Evolutionary conservation across 2,329 filamentous ascomycete genomes (phyloP), one percentile per base, ranked within the genome.

Genomic region (Exophiala sp.): DNA sequence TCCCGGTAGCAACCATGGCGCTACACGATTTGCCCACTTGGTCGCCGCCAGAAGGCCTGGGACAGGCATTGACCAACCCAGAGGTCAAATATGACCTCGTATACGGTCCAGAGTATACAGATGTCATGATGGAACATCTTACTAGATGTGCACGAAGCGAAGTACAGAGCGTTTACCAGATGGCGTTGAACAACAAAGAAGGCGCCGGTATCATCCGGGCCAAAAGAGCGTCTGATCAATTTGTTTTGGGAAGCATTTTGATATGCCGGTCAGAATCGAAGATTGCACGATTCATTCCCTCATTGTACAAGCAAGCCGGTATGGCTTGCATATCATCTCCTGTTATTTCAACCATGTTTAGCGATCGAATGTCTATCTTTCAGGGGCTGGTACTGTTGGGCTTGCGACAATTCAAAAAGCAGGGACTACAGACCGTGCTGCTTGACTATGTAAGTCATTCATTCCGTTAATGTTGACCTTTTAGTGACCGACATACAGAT

Each of bases 21-120:
- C 83, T 93, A 42, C 77, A 79, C 29, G 84, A 88, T 58, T 70
- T 94, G n/a, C 67, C 74, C 19, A 77, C 75, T 10, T 95, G 88
- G 88, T 70, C 74, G 4, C 81, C 86, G 5, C 88, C 88, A 0
- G 83, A 90, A 32, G 86, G 86, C 0, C 78, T 95, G 59, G 76
- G 85, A 1, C 82, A 84, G 61, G 85, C 79, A 53, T 77, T 94
- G 22, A 80, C 87, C 58, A 78, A 80, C 39, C 82, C 85, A 1
- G 84, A 82, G 27, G 81, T 88, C 47, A 82, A 82, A 60, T 95
- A 94, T 62, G 88, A 95, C 60, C 75, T 94, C 32, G 86, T 95
- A 14, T 83, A 88, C 60, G 88, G 87, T 7, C 78, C 83, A 66
- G 85, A 89, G 47, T 88, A 88, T 59, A 79, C 82, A 8, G 83